Conservation (phyloP, 805 yeast species). For the Jamesozyma piceae region DNA sequence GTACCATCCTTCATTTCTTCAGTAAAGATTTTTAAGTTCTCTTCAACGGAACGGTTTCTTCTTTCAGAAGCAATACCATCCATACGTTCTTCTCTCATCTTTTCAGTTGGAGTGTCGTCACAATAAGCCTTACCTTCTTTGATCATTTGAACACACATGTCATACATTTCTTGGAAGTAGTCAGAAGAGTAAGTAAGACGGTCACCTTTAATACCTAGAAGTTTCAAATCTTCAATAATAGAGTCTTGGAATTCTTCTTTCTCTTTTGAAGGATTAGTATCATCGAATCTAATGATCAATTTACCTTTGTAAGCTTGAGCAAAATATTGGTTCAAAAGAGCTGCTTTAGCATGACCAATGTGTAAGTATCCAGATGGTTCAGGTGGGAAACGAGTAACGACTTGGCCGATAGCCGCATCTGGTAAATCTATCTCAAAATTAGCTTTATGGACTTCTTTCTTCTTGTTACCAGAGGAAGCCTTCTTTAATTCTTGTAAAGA, state of each 20-base stretch:
- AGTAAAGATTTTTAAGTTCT: slow-evolving; percentile 75
- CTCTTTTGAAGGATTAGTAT: slow-evolving; percentile 96
- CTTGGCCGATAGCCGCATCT: slow-evolving; percentile 88
- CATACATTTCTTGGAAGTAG: slow-evolving; percentile 88
- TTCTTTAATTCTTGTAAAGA: slow-evolving; percentile 68
- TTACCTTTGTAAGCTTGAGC: slow-evolving; percentile 95
- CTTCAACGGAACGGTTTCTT: slow-evolving; percentile 89
- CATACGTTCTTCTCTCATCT: slow-evolving; percentile 98
- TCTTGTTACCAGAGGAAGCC: slow-evolving; percentile 51
- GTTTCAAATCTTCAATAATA: slow-evolving; percentile 81
- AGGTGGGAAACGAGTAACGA: slow-evolving; percentile 98
- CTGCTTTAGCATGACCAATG: slow-evolving; percentile 98
- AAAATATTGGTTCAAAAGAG: slow-evolving; percentile 90
- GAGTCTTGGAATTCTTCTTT: slow-evolving; percentile 90
- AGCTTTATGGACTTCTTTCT: slow-evolving; percentile 87
- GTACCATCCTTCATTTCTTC: slow-evolving; percentile 92
- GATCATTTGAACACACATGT: slow-evolving; percentile 74
- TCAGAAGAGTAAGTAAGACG: slow-evolving; percentile 81
- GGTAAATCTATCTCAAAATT: slow-evolving; percentile 88
- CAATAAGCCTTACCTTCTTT: slow-evolving; percentile 95
- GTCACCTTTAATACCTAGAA: slow-evolving; percentile 92
- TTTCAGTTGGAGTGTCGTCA: slow-evolving; percentile 90
- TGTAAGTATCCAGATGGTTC: slow-evolving; percentile 97
- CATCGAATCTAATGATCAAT: slow-evolving; percentile 93
- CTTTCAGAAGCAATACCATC: slow-evolving; percentile 89